Percentiles rank a stretch among this genome's conserved stretches.
phyloP scores from a whole-genome alignment of 345 rosid species.

The Isatis tinctoria region DNA sequence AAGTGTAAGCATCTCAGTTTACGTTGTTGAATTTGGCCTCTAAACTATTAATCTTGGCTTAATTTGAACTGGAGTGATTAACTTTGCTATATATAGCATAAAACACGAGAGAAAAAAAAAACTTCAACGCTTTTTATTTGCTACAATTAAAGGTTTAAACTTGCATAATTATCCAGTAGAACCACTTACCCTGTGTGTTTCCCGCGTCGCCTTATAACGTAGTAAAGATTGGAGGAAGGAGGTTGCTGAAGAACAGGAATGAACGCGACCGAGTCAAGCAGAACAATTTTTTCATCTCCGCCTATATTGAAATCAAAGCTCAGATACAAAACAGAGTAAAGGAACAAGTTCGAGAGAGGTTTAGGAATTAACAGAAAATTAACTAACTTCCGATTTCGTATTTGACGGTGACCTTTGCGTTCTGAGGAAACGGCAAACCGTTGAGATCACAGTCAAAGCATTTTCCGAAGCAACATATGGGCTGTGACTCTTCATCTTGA shows the following conservation, averaged over 20 bases:
- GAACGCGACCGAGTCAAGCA: conserved; percentile 31
- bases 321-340: background rate
- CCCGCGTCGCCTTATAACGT: conserved; percentile 33
- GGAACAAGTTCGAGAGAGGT: background rate
- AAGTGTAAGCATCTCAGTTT: background rate
- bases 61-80: background rate
- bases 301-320: background rate
- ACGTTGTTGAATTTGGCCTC: too few relatives aligned
- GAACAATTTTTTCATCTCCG: conserved; percentile 16
- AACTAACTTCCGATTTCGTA: conserved; percentile 21
- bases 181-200: conserved; percentile 35
- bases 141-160: background rate
- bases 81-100: background rate
- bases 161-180: background rate
- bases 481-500: conserved; percentile 57
- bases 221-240: conserved; percentile 47
- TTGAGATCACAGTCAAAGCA: conserved; percentile 22
- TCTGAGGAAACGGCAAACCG: conserved; percentile 59
- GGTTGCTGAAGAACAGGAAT: conserved; percentile 54
- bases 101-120: background rate
- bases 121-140: background rate
- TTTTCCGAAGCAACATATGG: conserved; percentile 43
- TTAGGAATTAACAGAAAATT: background rate
- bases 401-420: conserved; percentile 35
- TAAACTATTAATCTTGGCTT: background rate